Evolutionary conservation across 352 stramenopile species (phyloP), one percentile per base, ranked within the genome.

Genomic region (Globisporangium paroecandrum): DNA sequence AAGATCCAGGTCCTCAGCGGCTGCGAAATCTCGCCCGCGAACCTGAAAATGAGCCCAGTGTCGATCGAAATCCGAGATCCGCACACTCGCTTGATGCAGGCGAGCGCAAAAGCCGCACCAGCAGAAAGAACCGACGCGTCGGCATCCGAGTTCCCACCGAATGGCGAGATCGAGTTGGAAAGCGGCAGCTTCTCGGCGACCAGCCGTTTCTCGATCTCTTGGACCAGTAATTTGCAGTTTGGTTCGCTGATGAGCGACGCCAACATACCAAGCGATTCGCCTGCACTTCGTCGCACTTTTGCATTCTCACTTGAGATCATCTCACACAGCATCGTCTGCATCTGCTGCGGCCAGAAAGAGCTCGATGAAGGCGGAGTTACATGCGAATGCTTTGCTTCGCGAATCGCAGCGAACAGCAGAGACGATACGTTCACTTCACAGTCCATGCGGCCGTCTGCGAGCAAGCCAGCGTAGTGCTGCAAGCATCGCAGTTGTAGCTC

Each of bases 1-100:
- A 96, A 66, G 56, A 92, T 89, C 88, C 86, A 96, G 13, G 85
- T 90, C 12, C 88, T 85, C n/a, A 95, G 43, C 25, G 88, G 88
- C 62, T 96, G 87, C 8, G 75, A 77, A 29, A 83, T 82, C 36
- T 94, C 86, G 2, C 77, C 71, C 1, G 81, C 81, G 71, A 93
- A 85, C 0, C 79, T 74, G 46, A 91, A 90, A 64, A 96, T 88
- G 18, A 96, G 70, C 7, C 75, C 76, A 3, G 85, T 89, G 62
- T 96, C 87, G 8, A 96, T 80, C 3, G 77, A 77, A n/a, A 93
- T 82, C 3, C 83, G 77, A 6, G 85, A 94, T 0, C 88, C 88
- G 68, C 88, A 96, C 47, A 70, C 70, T 22, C 88, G 78, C 58
- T 94, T 96, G 27, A 96, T 91, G 36, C 83, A 91, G 0, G 88